These are phyloP conservation scores for Colletotrichum musicola DNA, from an alignment of 2,329 filamentous ascomycete species.

Conservation along the genomic window DNA sequence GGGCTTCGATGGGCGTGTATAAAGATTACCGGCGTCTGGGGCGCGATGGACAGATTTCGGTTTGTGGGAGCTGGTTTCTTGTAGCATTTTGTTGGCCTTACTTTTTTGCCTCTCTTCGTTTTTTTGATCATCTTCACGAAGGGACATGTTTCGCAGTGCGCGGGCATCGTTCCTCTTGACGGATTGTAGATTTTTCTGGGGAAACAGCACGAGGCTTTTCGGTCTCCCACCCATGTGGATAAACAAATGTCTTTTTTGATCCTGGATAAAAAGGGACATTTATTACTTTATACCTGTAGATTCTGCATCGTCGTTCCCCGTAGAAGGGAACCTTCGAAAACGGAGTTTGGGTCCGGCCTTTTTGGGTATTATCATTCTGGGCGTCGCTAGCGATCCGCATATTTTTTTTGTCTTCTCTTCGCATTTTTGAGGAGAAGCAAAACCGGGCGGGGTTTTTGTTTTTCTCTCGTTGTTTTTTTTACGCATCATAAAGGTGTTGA, in stretches of 20 bases:
- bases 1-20: conserved; percentile 27
- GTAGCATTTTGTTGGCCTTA: conserved; percentile 17
- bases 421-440: not conserved
- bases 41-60: conserved; percentile 30
- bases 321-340: not conserved
- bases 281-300: not conserved
- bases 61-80: conserved; percentile 29
- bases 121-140: not conserved
- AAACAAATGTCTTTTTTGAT: conserved; percentile 12
- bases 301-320: not conserved
- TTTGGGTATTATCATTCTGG: not conserved
- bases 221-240: conserved; percentile 7
- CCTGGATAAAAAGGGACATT: not conserved
- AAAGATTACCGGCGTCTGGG: conserved; percentile 38
- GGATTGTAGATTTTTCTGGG: conserved; percentile 16
- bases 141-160: conserved; percentile 34
- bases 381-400: conserved; percentile 34
- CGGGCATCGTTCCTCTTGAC: conserved; percentile 12
- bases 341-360: conserved; percentile 1
- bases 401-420: not conserved
- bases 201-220: conserved; percentile 7
- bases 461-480: no score
- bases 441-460: conserved; percentile 19
- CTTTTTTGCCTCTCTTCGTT: not conserved
- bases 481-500: conserved; percentile 19